Evolutionary conservation across 1,139 yeast genomes (phyloP), one percentile per base, ranked within the genome.

Genomic region (Blastobotrys serpentis): DNA sequence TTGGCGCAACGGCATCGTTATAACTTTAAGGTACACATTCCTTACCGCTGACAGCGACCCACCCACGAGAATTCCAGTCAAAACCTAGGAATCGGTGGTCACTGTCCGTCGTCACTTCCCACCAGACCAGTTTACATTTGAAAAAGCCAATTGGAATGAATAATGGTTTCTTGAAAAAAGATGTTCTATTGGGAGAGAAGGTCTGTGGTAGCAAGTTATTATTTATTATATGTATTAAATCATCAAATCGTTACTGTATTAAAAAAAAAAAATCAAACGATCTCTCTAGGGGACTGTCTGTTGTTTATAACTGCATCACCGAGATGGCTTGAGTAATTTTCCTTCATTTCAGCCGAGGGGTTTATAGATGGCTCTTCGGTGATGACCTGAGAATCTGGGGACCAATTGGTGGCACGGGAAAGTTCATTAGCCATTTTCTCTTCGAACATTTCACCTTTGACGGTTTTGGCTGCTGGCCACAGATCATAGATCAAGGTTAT

Each of bases 401-500:
- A 44, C 60, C 59, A 57, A 6, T 53, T 48, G 3, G 52, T 54
- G 6, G 49, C 59, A 4, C 50, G 19, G 6, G 39, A 29, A 11
- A 56, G 33, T 32, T 53, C 50, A 32, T 45, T 36, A 7, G 46
- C 44, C 34, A 51, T 21, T 29, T 52, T 54, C 45, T 49, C 40
- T 37, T 56, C 59, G 23, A 57, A 46, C 45, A 57, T 40, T 25
- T 54, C 50, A 18, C 63, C 62, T 44, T 54, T 54, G 11, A 40
- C 40, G 8, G 59, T 57, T 18, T 42, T 50, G 16, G 56, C 57
- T 4, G 63, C 63, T 0, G 90, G 86, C 61, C 77, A 76, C 58
- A 89, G 75, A 63, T 90, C 97, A 56, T 79, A 74, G 2, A 84
- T 71, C 69, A 92, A 76, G 53, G 84, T 70, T 7, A 84, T 64